These are phyloP conservation scores for Moniliophthora roreri DNA, from an alignment of 1,284 basidiomycete species.

Conservation along the genomic window DNA sequence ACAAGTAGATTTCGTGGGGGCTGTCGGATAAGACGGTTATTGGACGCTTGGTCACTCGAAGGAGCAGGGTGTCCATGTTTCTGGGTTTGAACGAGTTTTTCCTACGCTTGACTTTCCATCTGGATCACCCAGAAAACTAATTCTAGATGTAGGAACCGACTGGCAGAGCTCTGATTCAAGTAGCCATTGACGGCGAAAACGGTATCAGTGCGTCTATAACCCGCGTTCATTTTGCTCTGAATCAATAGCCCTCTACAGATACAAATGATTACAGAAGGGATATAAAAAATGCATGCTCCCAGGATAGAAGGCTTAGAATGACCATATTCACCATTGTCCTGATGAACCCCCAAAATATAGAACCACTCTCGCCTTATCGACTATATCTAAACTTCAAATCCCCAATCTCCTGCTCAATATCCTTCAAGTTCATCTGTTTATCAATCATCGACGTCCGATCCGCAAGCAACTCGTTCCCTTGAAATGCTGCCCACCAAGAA, in stretches of 20 bases:
- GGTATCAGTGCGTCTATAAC: constrained; percentile 45
- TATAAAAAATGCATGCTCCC: too few relatives aligned
- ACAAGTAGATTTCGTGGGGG: constrained; percentile 44
- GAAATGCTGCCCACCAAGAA: constrained; percentile 39
- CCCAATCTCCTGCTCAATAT: constrained; percentile 27
- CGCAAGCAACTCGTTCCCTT: constrained; percentile 33
- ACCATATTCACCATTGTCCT: too few relatives aligned
- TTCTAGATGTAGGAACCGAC: constrained; percentile 40
- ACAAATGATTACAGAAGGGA: too few relatives aligned
- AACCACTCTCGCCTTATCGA: too few relatives aligned
- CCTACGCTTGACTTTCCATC: background rate
- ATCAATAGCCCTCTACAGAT: constrained; percentile 27
- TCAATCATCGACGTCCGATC: constrained; percentile 4
- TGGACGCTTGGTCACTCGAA: constrained; percentile 43
- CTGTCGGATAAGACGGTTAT: constrained; percentile 46
- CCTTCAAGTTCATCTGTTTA: constrained; percentile 17
- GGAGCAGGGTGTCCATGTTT: constrained; percentile 31
- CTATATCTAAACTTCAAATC: constrained; percentile 28
- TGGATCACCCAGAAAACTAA: background rate
- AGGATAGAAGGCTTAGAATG: too few relatives aligned
- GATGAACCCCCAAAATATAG: too few relatives aligned
- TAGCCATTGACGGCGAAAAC: constrained; percentile 55
- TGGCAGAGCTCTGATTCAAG: constrained; percentile 58
- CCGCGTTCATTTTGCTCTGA: background rate
- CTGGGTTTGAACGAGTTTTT: constrained; percentile 31